Percentiles rank a stretch among this genome's conserved stretches.
phyloP scores from a whole-genome alignment of 352 stramenopile species.

The Phytopythium sindhum region DNA sequence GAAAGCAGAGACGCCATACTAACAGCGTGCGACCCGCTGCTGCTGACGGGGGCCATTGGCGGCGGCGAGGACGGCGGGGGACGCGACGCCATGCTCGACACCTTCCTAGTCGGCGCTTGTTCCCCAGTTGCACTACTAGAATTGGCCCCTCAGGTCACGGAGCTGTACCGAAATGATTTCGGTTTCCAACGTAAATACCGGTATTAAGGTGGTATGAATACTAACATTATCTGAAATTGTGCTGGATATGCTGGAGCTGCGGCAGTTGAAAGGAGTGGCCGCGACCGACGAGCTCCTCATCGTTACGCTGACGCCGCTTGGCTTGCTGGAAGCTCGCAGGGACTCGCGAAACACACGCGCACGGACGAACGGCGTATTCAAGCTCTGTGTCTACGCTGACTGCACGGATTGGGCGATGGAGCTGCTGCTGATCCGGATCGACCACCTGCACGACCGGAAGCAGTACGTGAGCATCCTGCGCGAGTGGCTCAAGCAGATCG shows the following conservation, averaged over 20 bases:
- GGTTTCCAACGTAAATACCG: no score
- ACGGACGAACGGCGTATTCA: neutral
- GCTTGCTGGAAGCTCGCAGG: neutral
- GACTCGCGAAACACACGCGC: neutral
- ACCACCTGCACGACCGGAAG: slow-evolving; percentile 58
- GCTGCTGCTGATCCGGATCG: slow-evolving; percentile 62
- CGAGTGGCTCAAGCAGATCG: slow-evolving; percentile 51
- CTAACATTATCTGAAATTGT: no score
- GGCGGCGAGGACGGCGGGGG: slow-evolving; percentile 5
- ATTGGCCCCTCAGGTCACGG: neutral
- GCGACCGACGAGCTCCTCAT: neutral
- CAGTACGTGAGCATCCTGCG: slow-evolving; percentile 59
- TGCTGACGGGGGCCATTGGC: neutral
- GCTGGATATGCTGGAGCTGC: no score
- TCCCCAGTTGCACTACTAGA: neutral
- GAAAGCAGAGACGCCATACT: slow-evolving; percentile 50
- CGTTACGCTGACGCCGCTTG: neutral
- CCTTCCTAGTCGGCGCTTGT: neutral
- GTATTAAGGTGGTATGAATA: no score
- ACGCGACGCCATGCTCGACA: neutral
- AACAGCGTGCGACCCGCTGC: slow-evolving; percentile 15
- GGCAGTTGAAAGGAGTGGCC: neutral
- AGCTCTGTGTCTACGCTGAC: neutral
- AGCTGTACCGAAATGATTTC: neutral
- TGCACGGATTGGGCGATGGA: slow-evolving; percentile 24